phyloP scores from a whole-genome alignment of 768 basidiomycete species.

The Serendipita vermifera region DNA sequence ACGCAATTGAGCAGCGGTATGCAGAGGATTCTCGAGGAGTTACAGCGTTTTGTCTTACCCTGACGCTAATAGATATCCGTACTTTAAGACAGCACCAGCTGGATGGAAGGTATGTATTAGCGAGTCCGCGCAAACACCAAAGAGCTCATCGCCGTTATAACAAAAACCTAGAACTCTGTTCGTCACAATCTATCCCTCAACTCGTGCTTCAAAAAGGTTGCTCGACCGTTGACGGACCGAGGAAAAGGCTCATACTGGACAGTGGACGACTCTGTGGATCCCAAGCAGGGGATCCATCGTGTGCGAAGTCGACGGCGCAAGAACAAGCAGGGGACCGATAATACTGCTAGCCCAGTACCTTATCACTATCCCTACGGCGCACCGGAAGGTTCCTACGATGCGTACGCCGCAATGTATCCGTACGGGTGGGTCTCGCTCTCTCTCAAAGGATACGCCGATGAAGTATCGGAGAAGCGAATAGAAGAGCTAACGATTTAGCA shows the following conservation, averaged over 20 bases:
- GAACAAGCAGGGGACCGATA: constrained; percentile 31
- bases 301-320: constrained; percentile 47
- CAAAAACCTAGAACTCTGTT: constrained; percentile 57
- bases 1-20: constrained; percentile 47
- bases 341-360: not conserved
- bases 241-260: constrained; percentile 91
- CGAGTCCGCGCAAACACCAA: too few species aligned
- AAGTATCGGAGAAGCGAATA: not conserved
- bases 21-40: not conserved
- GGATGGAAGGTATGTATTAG: constrained; percentile 91
- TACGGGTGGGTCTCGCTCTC: constrained; percentile 2
- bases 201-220: constrained; percentile 83
- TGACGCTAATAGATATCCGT: constrained; percentile 33
- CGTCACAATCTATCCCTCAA: constrained; percentile 84
- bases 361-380: not conserved
- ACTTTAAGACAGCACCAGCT: constrained; percentile 72
- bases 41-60: not conserved
- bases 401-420: constrained; percentile 8
- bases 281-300: constrained; percentile 77
- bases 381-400: not conserved
- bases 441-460: not conserved
- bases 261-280: constrained; percentile 80
- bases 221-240: constrained; percentile 76
- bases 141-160: not conserved
- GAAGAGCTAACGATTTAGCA: too few species aligned